Conservation (phyloP, 2,329 filamentous ascomycete genomes). For the Apiospora hydei region DNA sequence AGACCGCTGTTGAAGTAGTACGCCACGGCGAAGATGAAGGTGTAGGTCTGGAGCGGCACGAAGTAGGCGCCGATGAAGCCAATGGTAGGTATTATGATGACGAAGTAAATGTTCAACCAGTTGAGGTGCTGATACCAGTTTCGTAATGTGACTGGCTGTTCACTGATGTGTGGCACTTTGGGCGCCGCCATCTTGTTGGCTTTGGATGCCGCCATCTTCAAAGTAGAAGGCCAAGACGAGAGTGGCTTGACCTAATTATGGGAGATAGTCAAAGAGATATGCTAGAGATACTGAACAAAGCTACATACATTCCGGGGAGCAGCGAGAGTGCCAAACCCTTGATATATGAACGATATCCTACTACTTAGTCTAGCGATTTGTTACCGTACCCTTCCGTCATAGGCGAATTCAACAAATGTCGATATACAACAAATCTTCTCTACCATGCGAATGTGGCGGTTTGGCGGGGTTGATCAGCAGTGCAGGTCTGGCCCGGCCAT, state of each 20-base stretch:
- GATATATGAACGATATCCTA: not conserved
- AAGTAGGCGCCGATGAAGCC: constrained; percentile 79
- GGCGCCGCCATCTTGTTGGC: not conserved
- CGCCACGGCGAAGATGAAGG: constrained; percentile 52
- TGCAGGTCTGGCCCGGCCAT: not conserved
- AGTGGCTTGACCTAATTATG: not conserved
- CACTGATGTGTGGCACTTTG: constrained; percentile 85
- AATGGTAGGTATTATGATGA: constrained; percentile 76
- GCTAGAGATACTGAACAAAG: not conserved
- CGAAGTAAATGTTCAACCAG: constrained; percentile 88
- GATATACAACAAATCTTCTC: not conserved
- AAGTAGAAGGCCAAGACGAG: not conserved
- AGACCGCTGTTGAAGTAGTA: constrained; percentile 46
- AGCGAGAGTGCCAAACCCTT: not conserved
- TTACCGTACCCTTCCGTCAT: not conserved
- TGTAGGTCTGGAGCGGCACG: constrained; percentile 63
- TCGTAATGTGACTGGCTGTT: constrained; percentile 77
- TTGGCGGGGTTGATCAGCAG: constrained; percentile 10
- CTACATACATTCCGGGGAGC: not conserved
- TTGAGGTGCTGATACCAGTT: constrained; percentile 96
- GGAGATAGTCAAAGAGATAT: not conserved
- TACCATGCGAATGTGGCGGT: constrained; percentile 4
- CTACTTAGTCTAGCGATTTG: not conserved
- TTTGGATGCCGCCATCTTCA: constrained; percentile 16
- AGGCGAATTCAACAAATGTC: constrained; percentile 9